Conservation (phyloP, 306 rosid species). For the Casuarina equisetifolia region DNA sequence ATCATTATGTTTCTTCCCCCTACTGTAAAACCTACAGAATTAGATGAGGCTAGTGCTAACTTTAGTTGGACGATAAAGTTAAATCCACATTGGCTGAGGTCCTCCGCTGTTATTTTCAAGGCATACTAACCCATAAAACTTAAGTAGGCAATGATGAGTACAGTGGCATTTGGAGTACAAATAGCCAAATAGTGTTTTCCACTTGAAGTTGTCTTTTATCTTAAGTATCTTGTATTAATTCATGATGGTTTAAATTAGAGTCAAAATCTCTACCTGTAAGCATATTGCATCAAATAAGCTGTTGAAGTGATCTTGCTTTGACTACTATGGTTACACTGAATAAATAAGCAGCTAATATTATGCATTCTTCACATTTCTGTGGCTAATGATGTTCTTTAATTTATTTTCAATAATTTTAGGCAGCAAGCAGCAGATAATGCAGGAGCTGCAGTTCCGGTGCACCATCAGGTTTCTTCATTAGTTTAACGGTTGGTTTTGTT, state of each 20-base stretch:
- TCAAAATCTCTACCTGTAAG: not conserved
- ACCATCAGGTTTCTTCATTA: slow-evolving; percentile 58
- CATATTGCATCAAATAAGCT: not conserved
- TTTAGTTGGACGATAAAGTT: not conserved
- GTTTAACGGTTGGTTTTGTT: not conserved
- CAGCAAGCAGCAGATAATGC: slow-evolving; percentile 35
- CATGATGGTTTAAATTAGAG: not conserved
- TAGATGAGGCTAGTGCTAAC: not conserved
- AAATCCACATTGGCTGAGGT: not conserved
- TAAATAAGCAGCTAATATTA: slow-evolving; percentile 4
- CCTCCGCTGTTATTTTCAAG: not conserved
- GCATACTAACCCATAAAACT: not conserved
- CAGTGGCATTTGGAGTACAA: not conserved
- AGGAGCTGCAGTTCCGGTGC: slow-evolving; percentile 47
- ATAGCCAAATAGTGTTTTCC: not conserved
- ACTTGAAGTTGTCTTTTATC: not conserved
- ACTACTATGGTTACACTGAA: not conserved
- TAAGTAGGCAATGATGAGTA: not conserved
- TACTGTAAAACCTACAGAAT: not conserved
- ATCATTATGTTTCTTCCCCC: not conserved
- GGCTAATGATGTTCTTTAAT: slow-evolving; percentile 9
- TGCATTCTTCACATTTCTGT: slow-evolving; percentile 6
- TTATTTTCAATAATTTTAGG: slow-evolving; percentile 50
- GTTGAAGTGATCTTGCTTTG: not conserved
- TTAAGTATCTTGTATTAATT: not conserved